Evolutionary conservation across 352 stramenopile species (phyloP), one percentile per base, ranked within the genome.

Genomic region (Globisporangium viniferum): DNA sequence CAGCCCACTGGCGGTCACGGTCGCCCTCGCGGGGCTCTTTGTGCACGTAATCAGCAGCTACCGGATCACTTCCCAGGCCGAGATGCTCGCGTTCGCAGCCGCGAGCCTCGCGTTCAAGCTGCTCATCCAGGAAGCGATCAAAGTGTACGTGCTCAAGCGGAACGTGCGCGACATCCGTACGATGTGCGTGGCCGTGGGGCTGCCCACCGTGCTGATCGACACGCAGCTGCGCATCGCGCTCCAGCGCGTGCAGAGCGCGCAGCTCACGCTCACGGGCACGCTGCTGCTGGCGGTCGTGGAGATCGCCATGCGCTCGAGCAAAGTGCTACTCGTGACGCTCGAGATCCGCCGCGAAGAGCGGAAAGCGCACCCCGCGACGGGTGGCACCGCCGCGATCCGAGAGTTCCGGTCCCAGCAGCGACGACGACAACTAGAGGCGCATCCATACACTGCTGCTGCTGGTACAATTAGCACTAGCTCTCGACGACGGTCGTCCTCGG

Each of bases 161-260:
- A 29, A 57, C 0, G 51, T 75, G 10, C 60, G 44, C 2, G 70
- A 67, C 24, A 66, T 66, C 9, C 65, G 69, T 12, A 56, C 39
- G 8, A 78, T 78, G 65, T 73, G 62, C 54, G 58, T 71, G 15
- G 39, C 67, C 2, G 72, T 78, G 3, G 69, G 64, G 12, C 49
- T 78, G 7, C 72, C 72, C 1, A 75, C 72, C 3, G 69, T 75
- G 9, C 5, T 78, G 33, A 73, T 78, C 22, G 72, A 78, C 39
- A 78, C 69, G 1, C 72, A 78, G 57, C 46, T 71, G n/a, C 64
- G 72, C 41, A 67, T 71, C 22, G 62, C 70, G 18, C 33, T 78
- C n/a, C 64, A 73, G 20, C 62, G 63, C 5, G 18, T 39, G 24
- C 31, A 67, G 12, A 77, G 36, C 41, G 69, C 63, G 7, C 24